A percentile compares a stretch with the other conserved stretches of the same genome.
phyloP scores from a whole-genome alignment of 1,284 basidiomycete genomes.

The Hymenochaete sp. region DNA sequence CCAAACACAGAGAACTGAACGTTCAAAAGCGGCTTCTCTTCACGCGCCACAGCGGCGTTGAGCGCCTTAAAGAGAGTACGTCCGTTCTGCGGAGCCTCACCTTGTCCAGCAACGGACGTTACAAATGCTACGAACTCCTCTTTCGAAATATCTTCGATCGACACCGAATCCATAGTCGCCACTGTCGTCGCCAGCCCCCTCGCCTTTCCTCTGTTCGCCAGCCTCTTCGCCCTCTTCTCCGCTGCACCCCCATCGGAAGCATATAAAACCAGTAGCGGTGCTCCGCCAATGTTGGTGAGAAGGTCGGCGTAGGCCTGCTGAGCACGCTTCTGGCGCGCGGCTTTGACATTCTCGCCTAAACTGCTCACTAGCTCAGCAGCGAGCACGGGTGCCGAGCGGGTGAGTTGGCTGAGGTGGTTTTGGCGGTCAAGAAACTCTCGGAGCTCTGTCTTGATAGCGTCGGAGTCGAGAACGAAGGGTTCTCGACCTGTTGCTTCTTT shows the following conservation, averaged over 20 bases:
- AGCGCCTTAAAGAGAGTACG: slow-evolving; percentile 84
- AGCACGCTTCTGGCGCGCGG: slow-evolving; percentile 77
- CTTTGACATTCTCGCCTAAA: slow-evolving; percentile 77
- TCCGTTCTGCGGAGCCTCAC: slow-evolving; percentile 96
- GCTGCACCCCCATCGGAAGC: slow-evolving; percentile 93
- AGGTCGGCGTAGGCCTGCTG: slow-evolving; percentile 83
- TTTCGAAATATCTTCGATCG: slow-evolving; percentile 63
- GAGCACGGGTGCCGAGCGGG: slow-evolving; percentile 71
- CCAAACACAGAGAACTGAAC: slow-evolving; percentile 83
- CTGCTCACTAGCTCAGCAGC: slow-evolving; percentile 81
- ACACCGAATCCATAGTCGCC: slow-evolving; percentile 68
- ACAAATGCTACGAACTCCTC: slow-evolving; percentile 85
- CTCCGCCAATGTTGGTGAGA: slow-evolving; percentile 80
- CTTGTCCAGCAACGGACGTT: slow-evolving; percentile 97
- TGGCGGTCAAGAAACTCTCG: slow-evolving; percentile 92
- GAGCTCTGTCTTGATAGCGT: slow-evolving; percentile 91
- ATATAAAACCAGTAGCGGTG: slow-evolving; percentile 82
- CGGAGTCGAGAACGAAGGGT: slow-evolving; percentile 90
- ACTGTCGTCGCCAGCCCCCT: slow-evolving; percentile 76
- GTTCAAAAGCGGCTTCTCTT: slow-evolving; percentile 48
- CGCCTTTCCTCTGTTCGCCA: slow-evolving; percentile 76
- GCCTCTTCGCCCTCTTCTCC: slow-evolving; percentile 91
- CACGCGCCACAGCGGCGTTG: slow-evolving; percentile 54
- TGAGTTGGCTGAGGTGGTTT: slow-evolving; percentile 91
- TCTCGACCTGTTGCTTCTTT: slow-evolving; percentile 70